Percentiles rank a stretch among this genome's conserved stretches.
Evolutionary conservation across 2,329 filamentous ascomycete genomes (phyloP).

Genomic region (Chaetoscypha palmicola): DNA sequence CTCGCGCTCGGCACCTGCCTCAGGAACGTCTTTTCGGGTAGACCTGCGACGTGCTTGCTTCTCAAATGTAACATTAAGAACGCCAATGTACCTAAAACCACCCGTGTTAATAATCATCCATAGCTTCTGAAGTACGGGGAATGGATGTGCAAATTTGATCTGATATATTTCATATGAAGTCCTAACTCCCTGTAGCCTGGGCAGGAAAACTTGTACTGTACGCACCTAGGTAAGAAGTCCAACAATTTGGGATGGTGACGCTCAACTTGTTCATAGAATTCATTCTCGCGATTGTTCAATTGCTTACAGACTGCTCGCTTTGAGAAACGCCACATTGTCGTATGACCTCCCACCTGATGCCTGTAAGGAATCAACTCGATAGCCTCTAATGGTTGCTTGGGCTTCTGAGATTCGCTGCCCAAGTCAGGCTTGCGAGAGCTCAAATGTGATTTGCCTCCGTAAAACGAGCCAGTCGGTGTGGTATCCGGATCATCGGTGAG

Average conservation of each 20-base stretch:
- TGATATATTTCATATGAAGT: no score
- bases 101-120: no score
- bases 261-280: slow-evolving; percentile 97
- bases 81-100: slow-evolving; percentile 76
- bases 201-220: no score
- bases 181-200: no score
- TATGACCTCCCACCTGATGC: slow-evolving; percentile 95
- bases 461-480: slow-evolving; percentile 28
- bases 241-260: slow-evolving; percentile 82
- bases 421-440: slow-evolving; percentile 42
- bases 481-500: slow-evolving; percentile 24
- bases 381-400: slow-evolving; percentile 61
- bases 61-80: slow-evolving; percentile 91
- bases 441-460: slow-evolving; percentile 29
- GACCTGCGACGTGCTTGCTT: slow-evolving; percentile 67
- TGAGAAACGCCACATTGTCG: slow-evolving; percentile 92
- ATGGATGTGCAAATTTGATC: no score
- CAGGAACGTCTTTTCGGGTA: slow-evolving; percentile 44
- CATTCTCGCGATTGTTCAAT: slow-evolving; percentile 94
- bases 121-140: no score
- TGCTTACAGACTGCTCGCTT: slow-evolving; percentile 95
- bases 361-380: slow-evolving; percentile 96
- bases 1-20: slow-evolving; percentile 16
- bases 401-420: slow-evolving; percentile 43
- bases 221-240: slow-evolving; percentile 79